Conservation (phyloP, 805 yeast genomes). For the Pichia gijzeniarum region DNA sequence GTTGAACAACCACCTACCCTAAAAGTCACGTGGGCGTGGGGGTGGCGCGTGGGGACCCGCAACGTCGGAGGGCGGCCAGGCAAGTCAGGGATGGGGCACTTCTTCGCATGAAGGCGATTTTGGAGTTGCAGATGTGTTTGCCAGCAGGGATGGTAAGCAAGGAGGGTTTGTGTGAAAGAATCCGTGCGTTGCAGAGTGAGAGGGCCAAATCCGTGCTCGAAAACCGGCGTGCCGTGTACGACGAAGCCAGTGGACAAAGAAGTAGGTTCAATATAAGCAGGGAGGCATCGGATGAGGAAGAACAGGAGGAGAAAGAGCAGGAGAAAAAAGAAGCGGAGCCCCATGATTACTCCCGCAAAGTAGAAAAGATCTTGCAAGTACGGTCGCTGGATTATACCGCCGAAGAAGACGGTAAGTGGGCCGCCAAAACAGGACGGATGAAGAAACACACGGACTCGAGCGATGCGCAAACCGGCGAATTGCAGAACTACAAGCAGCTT, state of each 20-base stretch:
- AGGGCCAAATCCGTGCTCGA: conserved; percentile 6
- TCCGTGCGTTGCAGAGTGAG: conserved; percentile 6
- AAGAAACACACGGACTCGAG: conserved; percentile 30
- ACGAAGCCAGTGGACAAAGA: conserved; percentile 9
- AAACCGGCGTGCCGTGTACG: conserved; percentile 12
- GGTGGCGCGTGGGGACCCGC: no score
- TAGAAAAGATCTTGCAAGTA: not conserved
- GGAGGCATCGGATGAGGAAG: no score
- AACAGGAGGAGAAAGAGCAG: not conserved
- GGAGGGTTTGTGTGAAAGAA: not conserved
- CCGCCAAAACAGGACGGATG: not conserved
- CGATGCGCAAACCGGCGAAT: conserved; percentile 29
- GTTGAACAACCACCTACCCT: no score
- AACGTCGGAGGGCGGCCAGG: no score
- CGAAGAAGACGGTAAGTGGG: conserved; percentile 61
- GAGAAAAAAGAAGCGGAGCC: not conserved
- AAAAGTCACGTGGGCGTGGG: no score
- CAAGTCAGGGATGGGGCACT: no score
- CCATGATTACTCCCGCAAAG: not conserved
- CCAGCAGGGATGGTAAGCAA: not conserved
- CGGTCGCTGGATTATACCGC: conserved; percentile 41
- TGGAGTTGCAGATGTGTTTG: no score
- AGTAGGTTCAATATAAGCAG: no score
- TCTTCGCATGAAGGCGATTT: no score
- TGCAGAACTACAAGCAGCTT: conserved; percentile 44